Evolutionary conservation across 345 rosid species (phyloP).

Genomic region (Erodium maritimum): DNA sequence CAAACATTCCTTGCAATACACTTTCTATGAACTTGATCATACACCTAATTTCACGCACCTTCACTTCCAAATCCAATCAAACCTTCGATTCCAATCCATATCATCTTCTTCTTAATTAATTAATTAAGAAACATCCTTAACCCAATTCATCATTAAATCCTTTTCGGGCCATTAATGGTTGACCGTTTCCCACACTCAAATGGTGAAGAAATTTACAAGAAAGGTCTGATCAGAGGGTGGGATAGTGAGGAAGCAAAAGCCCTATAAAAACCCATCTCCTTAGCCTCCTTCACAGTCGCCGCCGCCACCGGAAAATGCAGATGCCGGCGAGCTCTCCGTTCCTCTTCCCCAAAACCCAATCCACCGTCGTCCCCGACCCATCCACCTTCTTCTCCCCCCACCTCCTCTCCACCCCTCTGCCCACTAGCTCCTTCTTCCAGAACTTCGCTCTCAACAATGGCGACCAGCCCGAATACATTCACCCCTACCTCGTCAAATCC

Average conservation of each 20-base stretch:
- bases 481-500: slow-evolving; percentile 79
- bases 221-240: slow-evolving; percentile 23
- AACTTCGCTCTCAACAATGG: slow-evolving; percentile 80
- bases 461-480: slow-evolving; percentile 77
- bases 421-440: slow-evolving; percentile 86
- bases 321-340: slow-evolving; percentile 26
- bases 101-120: too few relatives aligned
- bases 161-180: too few relatives aligned
- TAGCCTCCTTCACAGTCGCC: slow-evolving; percentile 7
- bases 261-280: slow-evolving; percentile 11
- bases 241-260: slow-evolving; percentile 14
- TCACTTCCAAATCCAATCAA: too few relatives aligned
- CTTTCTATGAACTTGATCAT: too few relatives aligned
- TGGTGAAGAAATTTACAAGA: slow-evolving; percentile 16
- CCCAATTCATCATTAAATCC: too few relatives aligned
- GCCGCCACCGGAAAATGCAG: slow-evolving; percentile 12
- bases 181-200: too few relatives aligned
- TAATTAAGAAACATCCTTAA: too few relatives aligned
- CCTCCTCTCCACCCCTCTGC: slow-evolving; percentile 68
- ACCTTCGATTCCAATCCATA: too few relatives aligned
- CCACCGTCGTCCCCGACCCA: slow-evolving; percentile 76
- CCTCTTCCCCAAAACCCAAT: slow-evolving; percentile 48
- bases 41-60: too few relatives aligned
- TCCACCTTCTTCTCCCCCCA: slow-evolving; percentile 51
- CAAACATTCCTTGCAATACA: too few relatives aligned